Evolutionary conservation across 495 filamentous ascomycete genomes (phyloP).

Genomic region (Penicillium herquei): DNA sequence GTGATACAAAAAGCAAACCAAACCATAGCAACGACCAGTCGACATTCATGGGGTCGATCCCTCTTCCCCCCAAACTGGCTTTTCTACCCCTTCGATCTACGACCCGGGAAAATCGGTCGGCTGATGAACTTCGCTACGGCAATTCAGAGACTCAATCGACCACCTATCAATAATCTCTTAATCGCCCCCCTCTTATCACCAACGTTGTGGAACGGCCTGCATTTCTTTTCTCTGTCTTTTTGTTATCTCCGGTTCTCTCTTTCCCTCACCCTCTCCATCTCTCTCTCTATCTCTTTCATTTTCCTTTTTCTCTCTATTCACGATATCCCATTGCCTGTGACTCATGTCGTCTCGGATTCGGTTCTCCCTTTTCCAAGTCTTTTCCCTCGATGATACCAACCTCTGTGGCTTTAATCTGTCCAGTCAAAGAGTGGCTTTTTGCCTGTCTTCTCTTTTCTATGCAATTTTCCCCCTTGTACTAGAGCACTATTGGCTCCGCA

Average conservation of each 20-base stretch:
- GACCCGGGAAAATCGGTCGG: slow-evolving; percentile 19
- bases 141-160: slow-evolving; percentile 43
- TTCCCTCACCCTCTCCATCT: slow-evolving; percentile 1
- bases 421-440: slow-evolving; percentile 38
- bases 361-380: slow-evolving; percentile 30
- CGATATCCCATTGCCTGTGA: slow-evolving; percentile 42
- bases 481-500: slow-evolving; percentile 27
- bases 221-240: slow-evolving; percentile 13
- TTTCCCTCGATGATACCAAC: slow-evolving; percentile 44
- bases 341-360: slow-evolving; percentile 34
- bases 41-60: slow-evolving; percentile 17
- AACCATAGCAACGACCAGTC: slow-evolving; percentile 13
- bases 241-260: slow-evolving; percentile 9
- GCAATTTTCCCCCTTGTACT: slow-evolving; percentile 34
- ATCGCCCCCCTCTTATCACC: slow-evolving; percentile 10
- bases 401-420: slow-evolving; percentile 34
- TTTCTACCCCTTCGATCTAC: slow-evolving; percentile 15
- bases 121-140: slow-evolving; percentile 29
- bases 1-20: slow-evolving; percentile 20
- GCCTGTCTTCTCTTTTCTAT: slow-evolving; percentile 26
- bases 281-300: too few relatives aligned
- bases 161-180: slow-evolving; percentile 43
- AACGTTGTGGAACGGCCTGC: slow-evolving; percentile 25
- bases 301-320: slow-evolving; percentile 20
- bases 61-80: not conserved